Conservation (phyloP, 225 moss, liverwort and hornwort species). For the Marchantia polymorpha region DNA sequence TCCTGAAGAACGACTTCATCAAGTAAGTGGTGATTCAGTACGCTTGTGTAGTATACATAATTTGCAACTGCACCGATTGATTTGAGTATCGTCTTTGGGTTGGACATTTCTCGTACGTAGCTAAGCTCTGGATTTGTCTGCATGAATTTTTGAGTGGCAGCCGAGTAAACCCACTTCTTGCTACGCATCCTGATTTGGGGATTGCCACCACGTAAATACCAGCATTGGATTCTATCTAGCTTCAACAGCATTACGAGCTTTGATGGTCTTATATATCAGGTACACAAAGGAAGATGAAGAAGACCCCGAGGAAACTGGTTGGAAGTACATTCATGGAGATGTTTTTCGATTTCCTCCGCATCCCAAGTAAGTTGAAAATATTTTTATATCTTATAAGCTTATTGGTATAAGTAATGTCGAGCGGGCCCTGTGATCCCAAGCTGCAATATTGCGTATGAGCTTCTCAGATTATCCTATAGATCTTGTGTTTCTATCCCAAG, state of each 20-base stretch:
- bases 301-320: conserved; percentile 94
- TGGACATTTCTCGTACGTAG: background rate
- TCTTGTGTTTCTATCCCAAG: no score
- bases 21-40: conserved; percentile 52
- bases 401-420: background rate
- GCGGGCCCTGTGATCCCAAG: background rate
- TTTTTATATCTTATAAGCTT: background rate
- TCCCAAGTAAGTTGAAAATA: conserved; percentile 58
- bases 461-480: no score
- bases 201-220: no score
- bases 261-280: conserved; percentile 32
- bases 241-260: background rate
- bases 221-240: background rate
- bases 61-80: no score
- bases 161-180: background rate
- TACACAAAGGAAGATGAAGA: conserved; percentile 98
- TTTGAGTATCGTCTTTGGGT: no score
- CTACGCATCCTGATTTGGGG: background rate
- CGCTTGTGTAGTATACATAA: no score
- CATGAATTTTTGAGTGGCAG: background rate
- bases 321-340: conserved; percentile 99
- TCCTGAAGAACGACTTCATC: conserved; percentile 94
- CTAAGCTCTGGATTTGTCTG: background rate
- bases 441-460: no score
- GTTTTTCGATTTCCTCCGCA: conserved; percentile 86